These are phyloP conservation scores for Gossypium bickii DNA, from an alignment of 345 rosid genomes.

Conservation along the genomic window DNA sequence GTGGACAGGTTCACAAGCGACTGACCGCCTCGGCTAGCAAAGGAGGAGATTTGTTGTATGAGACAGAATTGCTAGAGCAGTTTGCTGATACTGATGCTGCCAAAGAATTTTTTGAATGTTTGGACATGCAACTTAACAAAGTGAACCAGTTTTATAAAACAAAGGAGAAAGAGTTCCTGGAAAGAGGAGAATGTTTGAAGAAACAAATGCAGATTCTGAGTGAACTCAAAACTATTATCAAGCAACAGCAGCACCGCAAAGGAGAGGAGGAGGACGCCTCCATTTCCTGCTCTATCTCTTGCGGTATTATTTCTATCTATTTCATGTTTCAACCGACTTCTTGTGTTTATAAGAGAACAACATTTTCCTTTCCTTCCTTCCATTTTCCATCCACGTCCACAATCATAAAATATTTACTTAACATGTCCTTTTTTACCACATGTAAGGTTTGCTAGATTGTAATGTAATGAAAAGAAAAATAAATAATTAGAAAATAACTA, in stretches of 20 bases:
- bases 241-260: constrained; percentile 36
- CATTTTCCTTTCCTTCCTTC: no score
- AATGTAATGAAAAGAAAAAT: neutral
- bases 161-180: constrained; percentile 87
- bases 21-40: constrained; percentile 62
- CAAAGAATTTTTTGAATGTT: constrained; percentile 65
- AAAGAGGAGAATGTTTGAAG: constrained; percentile 80
- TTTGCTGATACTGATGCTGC: constrained; percentile 76
- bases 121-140: constrained; percentile 88
- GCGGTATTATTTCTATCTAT: constrained; percentile 39
- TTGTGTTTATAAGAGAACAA: no score
- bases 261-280: constrained; percentile 75
- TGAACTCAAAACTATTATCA: constrained; percentile 62
- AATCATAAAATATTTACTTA: no score
- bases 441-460: neutral
- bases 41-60: constrained; percentile 56
- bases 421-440: neutral
- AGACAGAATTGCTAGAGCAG: constrained; percentile 80
- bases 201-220: constrained; percentile 81
- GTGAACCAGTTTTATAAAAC: constrained; percentile 79
- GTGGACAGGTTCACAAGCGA: constrained; percentile 68
- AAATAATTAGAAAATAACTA: neutral
- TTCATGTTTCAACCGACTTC: no score
- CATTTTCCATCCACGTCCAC: no score
- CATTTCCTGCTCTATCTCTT: constrained; percentile 67